A percentile compares a stretch with the other conserved stretches of the same genome.
These are phyloP conservation scores for Pestalotiopsis sp. DNA, from an alignment of 2,329 filamentous ascomycete species.

Conservation along the genomic window DNA sequence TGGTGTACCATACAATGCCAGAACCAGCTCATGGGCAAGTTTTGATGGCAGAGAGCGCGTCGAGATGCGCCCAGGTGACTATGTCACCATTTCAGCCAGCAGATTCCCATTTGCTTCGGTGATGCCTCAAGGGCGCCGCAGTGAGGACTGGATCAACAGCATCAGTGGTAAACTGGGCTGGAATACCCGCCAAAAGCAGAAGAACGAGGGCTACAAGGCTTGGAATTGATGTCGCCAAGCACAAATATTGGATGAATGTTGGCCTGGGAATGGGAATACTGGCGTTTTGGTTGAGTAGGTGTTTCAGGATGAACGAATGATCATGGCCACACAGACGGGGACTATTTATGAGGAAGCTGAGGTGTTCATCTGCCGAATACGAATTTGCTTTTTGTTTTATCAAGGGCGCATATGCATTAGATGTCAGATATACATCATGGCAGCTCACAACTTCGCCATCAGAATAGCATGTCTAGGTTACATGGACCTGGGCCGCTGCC, in stretches of 20 bases:
- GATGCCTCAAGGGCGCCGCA: conserved; percentile 67
- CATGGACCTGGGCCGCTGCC: too few relatives aligned
- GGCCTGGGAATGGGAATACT: background rate
- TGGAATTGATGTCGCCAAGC: conserved; percentile 35
- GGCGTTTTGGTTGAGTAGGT: too few relatives aligned
- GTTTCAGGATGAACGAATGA: too few relatives aligned
- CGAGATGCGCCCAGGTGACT: conserved; percentile 79
- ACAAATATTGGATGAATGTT: background rate
- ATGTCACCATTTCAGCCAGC: conserved; percentile 81
- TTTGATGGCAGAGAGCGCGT: conserved; percentile 91
- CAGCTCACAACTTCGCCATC: too few relatives aligned
- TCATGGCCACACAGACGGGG: too few relatives aligned
- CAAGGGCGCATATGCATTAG: too few relatives aligned
- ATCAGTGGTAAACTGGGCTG: conserved; percentile 79
- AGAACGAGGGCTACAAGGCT: conserved; percentile 56
- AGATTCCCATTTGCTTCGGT: conserved; percentile 81
- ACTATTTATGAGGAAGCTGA: too few relatives aligned
- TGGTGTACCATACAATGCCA: conserved; percentile 91
- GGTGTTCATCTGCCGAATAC: too few relatives aligned
- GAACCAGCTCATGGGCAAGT: conserved; percentile 92
- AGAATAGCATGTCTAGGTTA: too few relatives aligned
- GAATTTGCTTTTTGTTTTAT: too few relatives aligned
- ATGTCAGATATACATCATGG: too few relatives aligned
- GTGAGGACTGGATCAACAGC: conserved; percentile 82
- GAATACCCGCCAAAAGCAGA: conserved; percentile 81